These are phyloP conservation scores for Zostera marina DNA, from an alignment of 116 monocot species.

Conservation along the genomic window DNA sequence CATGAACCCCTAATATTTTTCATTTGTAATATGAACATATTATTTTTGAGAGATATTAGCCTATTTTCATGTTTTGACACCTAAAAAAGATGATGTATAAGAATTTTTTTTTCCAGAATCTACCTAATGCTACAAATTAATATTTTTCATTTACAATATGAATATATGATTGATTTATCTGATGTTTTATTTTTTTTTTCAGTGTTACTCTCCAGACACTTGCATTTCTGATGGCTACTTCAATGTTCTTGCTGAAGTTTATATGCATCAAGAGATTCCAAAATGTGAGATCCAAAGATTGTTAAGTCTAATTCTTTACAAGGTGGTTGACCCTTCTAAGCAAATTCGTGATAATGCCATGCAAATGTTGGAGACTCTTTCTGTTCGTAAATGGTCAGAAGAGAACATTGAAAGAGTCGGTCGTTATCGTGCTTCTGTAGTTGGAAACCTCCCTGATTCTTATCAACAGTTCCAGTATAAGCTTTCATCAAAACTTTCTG, in stretches of 20 bases:
- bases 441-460: slow-evolving; percentile 97
- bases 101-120: neutral
- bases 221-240: slow-evolving; percentile 90
- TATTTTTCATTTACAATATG: neutral
- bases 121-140: neutral
- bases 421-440: slow-evolving; percentile 87
- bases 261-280: slow-evolving; percentile 89
- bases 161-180: slow-evolving; percentile 1
- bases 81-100: neutral
- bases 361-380: slow-evolving; percentile 98
- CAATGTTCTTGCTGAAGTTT: slow-evolving; percentile 90
- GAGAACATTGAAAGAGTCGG: slow-evolving; percentile 57
- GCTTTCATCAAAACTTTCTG: slow-evolving; percentile 82
- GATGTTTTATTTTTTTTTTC: slow-evolving; percentile 1
- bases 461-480: slow-evolving; percentile 99
- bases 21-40: no score
- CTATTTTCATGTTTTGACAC: no score
- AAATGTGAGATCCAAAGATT: slow-evolving; percentile 88
- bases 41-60: no score
- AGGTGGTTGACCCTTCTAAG: slow-evolving; percentile 83
- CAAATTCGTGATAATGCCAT: slow-evolving; percentile 89
- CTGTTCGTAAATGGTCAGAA: slow-evolving; percentile 91
- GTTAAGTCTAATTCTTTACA: slow-evolving; percentile 92
- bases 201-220: slow-evolving; percentile 85
- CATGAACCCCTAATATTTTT: no score